Base-by-base conservation (phyloP, 495 filamentous ascomycete species). In the Neurospora terricola region DNA sequence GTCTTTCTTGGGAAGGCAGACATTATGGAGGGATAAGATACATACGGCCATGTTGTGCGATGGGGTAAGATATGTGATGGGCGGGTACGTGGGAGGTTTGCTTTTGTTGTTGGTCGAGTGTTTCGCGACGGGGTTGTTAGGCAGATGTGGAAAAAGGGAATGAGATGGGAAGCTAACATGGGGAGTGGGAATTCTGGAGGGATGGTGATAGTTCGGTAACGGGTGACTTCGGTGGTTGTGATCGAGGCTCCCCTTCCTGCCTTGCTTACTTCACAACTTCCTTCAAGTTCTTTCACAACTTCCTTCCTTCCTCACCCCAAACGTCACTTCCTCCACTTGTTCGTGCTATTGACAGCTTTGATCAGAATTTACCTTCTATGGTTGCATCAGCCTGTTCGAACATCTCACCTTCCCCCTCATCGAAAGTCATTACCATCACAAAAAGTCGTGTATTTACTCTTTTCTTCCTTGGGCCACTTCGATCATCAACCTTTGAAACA, bases 221-320 rank as follows among this genome's bases (percentile, higher is more conserved):
- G 2, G 42, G 0, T 0, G 42, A 9, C 0, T 9, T 43, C 3
- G 3, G 16, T 8, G 40, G 40, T 0, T 3, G 0, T 10, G 6
- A 11, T 21, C 2, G 18, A 45, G 7, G 10, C 16, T 21, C 10
- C 18, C 3, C 0, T 21, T 18, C 42, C 0, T 9, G 5, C 18
- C 3, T 45, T 18, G 1, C 1, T 42, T 40, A 12, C 14, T 42
- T 18, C 39, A 16, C 14, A 40, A 6, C 39, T 40, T 7, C n/a
- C n/a, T n/a, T n/a, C n/a, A n/a, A n/a, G n/a, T n/a, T n/a, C n/a
- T n/a, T n/a, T n/a, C n/a, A n/a, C n/a, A n/a, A n/a, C n/a, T 43
- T 43, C 40, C 16, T 43, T 18, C 40, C 7, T 43, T n/a, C 42
- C 42, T 9, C 3, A 45, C 7, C 8, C 0, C 42, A 8, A 45